phyloP scores from a whole-genome alignment of 768 basidiomycete species.

The Phylloporus arenicola region DNA sequence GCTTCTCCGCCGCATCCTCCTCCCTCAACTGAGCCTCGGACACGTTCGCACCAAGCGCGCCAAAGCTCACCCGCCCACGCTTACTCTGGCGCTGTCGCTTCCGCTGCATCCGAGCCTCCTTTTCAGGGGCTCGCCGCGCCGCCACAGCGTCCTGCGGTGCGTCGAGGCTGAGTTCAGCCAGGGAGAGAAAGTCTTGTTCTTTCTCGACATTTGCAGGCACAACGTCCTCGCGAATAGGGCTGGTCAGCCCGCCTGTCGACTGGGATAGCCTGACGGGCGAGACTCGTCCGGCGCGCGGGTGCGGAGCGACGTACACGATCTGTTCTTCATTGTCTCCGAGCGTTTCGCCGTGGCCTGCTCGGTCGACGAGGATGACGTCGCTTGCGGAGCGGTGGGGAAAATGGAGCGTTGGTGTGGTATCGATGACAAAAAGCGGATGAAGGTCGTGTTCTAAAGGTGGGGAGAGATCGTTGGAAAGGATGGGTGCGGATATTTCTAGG shows the following conservation, averaged over 20 bases:
- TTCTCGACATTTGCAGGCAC: neutral
- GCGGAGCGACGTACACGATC: slow-evolving; percentile 75
- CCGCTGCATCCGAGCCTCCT: slow-evolving; percentile 5
- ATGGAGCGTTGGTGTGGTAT: slow-evolving; percentile 32
- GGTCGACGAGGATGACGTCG: slow-evolving; percentile 23
- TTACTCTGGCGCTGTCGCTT: slow-evolving; percentile 21
- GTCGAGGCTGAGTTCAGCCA: slow-evolving; percentile 28
- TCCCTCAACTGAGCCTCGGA: slow-evolving; percentile 48
- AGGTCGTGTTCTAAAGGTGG: neutral
- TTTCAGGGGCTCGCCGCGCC: slow-evolving; percentile 22
- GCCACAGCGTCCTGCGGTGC: slow-evolving; percentile 24
- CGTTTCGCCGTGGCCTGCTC: slow-evolving; percentile 8
- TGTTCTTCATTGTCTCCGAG: slow-evolving; percentile 39
- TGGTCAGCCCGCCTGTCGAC: slow-evolving; percentile 18
- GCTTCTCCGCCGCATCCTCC: slow-evolving; percentile 25
- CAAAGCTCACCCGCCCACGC: slow-evolving; percentile 31
- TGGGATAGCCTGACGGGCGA: slow-evolving; percentile 17
- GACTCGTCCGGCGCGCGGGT: slow-evolving; percentile 41
- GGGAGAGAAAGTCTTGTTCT: slow-evolving; percentile 10
- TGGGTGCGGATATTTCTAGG: neutral
- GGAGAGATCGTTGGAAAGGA: neutral
- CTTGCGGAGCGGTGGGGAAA: slow-evolving; percentile 4
- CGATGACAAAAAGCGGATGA: slow-evolving; percentile 33
- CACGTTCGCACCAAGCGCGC: slow-evolving; percentile 48
- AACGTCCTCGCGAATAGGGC: slow-evolving; percentile 9